Conservation (phyloP, 306 rosid species). For the Lagenaria siceraria region DNA sequence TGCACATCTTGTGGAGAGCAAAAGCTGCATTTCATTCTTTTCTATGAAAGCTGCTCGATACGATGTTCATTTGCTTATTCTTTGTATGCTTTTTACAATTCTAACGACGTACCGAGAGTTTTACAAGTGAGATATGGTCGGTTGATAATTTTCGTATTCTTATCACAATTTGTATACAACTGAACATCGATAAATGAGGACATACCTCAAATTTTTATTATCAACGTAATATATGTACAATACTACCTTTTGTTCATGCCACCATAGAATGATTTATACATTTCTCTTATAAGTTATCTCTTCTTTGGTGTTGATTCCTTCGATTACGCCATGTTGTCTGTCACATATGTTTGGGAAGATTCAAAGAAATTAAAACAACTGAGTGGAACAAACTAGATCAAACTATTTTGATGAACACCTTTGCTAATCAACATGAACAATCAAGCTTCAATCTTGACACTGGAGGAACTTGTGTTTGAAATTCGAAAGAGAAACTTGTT, state of each 20-base stretch:
- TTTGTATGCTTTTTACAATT: neutral
- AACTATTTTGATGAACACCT: neutral
- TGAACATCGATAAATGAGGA: neutral
- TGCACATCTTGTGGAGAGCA: neutral
- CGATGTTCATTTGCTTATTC: neutral
- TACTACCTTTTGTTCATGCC: neutral
- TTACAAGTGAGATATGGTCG: neutral
- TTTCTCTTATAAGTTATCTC: neutral
- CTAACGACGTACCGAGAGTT: neutral
- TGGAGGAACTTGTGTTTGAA: neutral
- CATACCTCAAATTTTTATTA: conserved; percentile 5
- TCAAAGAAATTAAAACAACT: neutral
- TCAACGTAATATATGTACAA: neutral
- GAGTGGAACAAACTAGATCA: neutral
- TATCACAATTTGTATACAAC: neutral
- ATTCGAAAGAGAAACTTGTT: neutral
- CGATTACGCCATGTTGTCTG: neutral
- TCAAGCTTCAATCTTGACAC: neutral
- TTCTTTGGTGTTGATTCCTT: neutral
- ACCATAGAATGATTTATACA: neutral
- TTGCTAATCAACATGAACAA: neutral
- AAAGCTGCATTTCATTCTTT: conserved; percentile 1
- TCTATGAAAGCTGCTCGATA: neutral
- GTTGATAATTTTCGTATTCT: neutral
- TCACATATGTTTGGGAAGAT: neutral